Evolutionary conservation across 805 yeast genomes (phyloP).

Genomic region (Starmera caribaea): DNA sequence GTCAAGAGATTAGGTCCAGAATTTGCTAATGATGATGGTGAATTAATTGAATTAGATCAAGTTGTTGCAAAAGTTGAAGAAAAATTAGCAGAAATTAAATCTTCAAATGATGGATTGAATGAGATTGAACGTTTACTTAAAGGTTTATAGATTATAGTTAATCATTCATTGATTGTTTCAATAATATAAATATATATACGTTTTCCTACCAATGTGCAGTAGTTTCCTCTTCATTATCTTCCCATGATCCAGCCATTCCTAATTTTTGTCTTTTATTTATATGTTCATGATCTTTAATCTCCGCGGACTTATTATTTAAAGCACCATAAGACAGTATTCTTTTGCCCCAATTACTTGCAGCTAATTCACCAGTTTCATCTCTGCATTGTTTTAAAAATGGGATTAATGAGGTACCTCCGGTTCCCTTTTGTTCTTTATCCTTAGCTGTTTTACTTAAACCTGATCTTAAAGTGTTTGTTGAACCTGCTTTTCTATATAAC

Average conservation of each 20-base stretch:
- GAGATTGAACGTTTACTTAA: slow-evolving; percentile 55
- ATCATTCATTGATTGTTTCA: too few relatives aligned
- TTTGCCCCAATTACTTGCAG: slow-evolving; percentile 90
- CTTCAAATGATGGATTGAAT: slow-evolving; percentile 40
- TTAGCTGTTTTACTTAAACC: slow-evolving; percentile 44
- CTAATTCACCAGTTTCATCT: slow-evolving; percentile 91
- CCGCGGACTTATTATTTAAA: slow-evolving; percentile 14
- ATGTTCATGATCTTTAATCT: slow-evolving; percentile 3
- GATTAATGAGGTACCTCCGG: slow-evolving; percentile 88
- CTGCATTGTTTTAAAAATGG: slow-evolving; percentile 93
- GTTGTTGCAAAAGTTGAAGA: slow-evolving; percentile 44
- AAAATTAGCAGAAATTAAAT: slow-evolving; percentile 39
- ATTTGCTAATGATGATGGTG: slow-evolving; percentile 82
- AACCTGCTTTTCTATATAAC: slow-evolving; percentile 40
- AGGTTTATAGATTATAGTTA: too few relatives aligned
- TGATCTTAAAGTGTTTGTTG: slow-evolving; percentile 49
- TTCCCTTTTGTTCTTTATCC: slow-evolving; percentile 60
- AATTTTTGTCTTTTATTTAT: slow-evolving; percentile 17
- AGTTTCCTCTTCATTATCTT: slow-evolving; percentile 15
- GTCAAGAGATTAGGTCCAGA: slow-evolving; percentile 87
- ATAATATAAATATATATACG: neutral
- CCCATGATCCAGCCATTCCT: slow-evolving; percentile 26
- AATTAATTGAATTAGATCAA: slow-evolving; percentile 52
- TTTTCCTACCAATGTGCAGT: slow-evolving; percentile 23
- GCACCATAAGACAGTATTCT: slow-evolving; percentile 51